phyloP scores from a whole-genome alignment of 2,329 filamentous ascomycete genomes.

The Podosphaera fusca region DNA sequence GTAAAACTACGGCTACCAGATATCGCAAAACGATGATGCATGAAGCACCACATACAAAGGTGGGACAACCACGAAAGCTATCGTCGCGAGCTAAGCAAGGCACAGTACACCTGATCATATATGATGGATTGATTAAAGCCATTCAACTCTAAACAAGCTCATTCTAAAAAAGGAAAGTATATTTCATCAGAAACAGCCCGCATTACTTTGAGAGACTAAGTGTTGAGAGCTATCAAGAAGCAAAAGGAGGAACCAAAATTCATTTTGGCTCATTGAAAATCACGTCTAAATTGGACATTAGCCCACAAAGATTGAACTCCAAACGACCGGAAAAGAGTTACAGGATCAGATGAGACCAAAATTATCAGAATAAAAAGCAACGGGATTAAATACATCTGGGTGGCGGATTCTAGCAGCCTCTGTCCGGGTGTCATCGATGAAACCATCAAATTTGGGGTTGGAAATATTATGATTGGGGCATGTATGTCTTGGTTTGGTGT shows the following conservation, averaged over 20 bases:
- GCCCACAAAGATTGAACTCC: background rate
- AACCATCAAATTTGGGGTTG: background rate
- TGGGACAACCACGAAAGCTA: no score
- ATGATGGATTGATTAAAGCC: no score
- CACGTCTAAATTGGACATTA: background rate
- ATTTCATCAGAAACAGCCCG: background rate
- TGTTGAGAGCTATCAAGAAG: background rate
- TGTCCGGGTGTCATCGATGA: background rate
- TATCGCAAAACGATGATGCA: no score
- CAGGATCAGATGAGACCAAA: background rate
- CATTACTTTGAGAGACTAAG: background rate
- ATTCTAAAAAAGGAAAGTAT: background rate
- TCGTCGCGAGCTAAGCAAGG: no score
- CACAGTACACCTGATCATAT: no score
- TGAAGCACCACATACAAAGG: no score
- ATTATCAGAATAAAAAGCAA: background rate
- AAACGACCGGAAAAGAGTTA: background rate
- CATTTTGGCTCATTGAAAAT: background rate
- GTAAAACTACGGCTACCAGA: no score
- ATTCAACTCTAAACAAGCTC: no score
- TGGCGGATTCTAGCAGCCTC: background rate
- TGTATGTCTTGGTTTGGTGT: background rate
- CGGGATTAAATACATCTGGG: background rate
- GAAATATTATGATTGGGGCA: background rate
- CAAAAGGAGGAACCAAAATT: background rate